Base-by-base conservation (phyloP, 2,329 filamentous ascomycete genomes). In the Talaromyces islandicus region DNA sequence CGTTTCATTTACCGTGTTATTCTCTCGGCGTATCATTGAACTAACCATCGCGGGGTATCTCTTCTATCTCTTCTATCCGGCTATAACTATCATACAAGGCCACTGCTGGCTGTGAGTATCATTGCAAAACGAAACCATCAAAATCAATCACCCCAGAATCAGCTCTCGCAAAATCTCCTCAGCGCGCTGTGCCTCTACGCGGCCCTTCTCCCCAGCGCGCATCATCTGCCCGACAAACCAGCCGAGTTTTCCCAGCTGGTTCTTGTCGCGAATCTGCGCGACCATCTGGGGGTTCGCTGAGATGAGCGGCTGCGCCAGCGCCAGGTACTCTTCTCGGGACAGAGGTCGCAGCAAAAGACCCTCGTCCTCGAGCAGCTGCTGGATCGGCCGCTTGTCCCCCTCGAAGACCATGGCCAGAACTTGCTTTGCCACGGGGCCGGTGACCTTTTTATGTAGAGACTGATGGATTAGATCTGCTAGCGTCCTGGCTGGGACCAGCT, bases 161-260 rank as follows among this genome's bases (percentile, higher is more conserved):
- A 85, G 66, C 66, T 79, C 75, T 60, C 77, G 76, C 35, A 89
- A 70, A 11, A 83, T 76, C 60, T 75, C 73, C 69, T 83, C 82
- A 10, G 85, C 86, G 66, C 80, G 80, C 60, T 78, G 77, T 4
- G 87, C 83, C 70, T 88, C 85, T 7, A 89, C 81, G 1, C 83
- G 83, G 0, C 85, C 85, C 61, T 85, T 83, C 29, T 81, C 78
- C 29, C 84, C 84, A 62, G 76, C 74, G 51, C 83, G 78, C 74
- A 89, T 85, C 83, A 89, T 88, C 71, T 88, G 83, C 11, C 87
- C 87, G 14, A 90, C 81, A 65, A 89, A 83, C 77, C 83, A 89
- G 66, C 85, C 85, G 7, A 88, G 71, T 71, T 89, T 90, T n/a
- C 85, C 84, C 30, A 78, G 75, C 64, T 88, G 84, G 0, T 82